Evolutionary conservation across 2,329 filamentous ascomycete genomes (phyloP), one percentile per base, ranked within the genome.

Genomic region (Calonectria honghensis): DNA sequence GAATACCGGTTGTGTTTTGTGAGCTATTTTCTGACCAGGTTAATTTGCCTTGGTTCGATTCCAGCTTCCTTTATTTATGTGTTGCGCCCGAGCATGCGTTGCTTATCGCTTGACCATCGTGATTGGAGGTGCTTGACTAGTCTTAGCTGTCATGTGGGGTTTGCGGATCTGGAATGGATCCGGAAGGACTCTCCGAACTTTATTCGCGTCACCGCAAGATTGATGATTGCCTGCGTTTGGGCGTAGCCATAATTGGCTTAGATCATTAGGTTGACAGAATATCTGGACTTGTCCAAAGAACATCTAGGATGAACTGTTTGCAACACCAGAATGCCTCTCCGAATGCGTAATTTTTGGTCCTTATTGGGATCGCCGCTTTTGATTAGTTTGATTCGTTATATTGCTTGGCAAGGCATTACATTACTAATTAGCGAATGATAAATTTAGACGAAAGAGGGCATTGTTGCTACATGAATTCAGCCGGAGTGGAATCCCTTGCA

Each of bases 141-240:
- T 37, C 16, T 41, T 20, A 29, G 16, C 2, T 14, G 24, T n/a
- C 20, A 41, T 41, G 57, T 63, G 57, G 57, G 57, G 57, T 63
- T 24, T 6, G 57, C 57, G 57, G 35, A 61, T 61, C 54, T 24
- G 13, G n/a, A 20, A 41, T 61, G 35, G 57, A 41, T 39, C n/a
- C 35, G 57, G 57, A 20, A 63, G 27, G 57, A 45, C 16, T 41
- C 37, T 63, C 57, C 57, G 57, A 63, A 63, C 57, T 13, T 31
- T 41, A 63, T 63, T 63, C 37, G 11, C 57, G 39, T 63, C 57
- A 41, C 57, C 57, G 57, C 57, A n/a, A 48, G 45, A 48, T 48
- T 48, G 45, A 24, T 24, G n/a, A n/a, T n/a, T 48, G n/a, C 18
- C 18, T 45, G 41, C 45, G n/a, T 48, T 24, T 13, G 5, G 45